phyloP scores from a whole-genome alignment of 768 basidiomycete species.

The Russula sp. region DNA sequence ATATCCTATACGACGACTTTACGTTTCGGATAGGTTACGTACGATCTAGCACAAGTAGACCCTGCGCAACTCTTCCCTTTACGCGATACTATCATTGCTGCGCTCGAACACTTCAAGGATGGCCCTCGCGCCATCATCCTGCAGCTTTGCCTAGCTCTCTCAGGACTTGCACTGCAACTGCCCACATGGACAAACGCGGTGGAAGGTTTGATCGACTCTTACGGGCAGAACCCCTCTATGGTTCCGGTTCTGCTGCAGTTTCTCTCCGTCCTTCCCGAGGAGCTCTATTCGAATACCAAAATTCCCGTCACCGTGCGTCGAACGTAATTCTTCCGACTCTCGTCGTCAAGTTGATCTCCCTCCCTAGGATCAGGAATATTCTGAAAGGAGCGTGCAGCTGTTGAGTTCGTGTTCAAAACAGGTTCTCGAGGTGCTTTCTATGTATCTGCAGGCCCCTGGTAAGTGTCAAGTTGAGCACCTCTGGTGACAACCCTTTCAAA shows the following conservation, averaged over 20 bases:
- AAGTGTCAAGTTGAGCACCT: slow-evolving; percentile 25
- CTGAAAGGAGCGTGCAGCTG: slow-evolving; percentile 49
- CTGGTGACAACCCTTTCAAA: slow-evolving; percentile 1
- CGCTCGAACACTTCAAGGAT: slow-evolving; percentile 59
- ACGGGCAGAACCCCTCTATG: slow-evolving; percentile 76
- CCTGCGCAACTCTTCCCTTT: slow-evolving; percentile 63
- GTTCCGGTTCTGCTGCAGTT: slow-evolving; percentile 86
- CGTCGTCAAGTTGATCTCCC: background rate
- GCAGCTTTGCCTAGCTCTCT: slow-evolving; percentile 84
- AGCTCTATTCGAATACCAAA: slow-evolving; percentile 72
- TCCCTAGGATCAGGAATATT: slow-evolving; percentile 67
- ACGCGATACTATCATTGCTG: slow-evolving; percentile 78
- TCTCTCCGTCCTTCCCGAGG: slow-evolving; percentile 86
- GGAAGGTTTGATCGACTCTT: slow-evolving; percentile 70
- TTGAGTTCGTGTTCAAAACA: slow-evolving; percentile 61
- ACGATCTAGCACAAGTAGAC: slow-evolving; percentile 88
- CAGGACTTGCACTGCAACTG: slow-evolving; percentile 87
- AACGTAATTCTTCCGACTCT: background rate
- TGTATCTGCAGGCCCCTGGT: slow-evolving; percentile 91
- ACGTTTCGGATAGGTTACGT: slow-evolving; percentile 66
- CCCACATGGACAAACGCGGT: slow-evolving; percentile 80
- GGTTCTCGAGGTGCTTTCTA: slow-evolving; percentile 68
- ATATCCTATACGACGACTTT: background rate
- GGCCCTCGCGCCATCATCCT: slow-evolving; percentile 82
- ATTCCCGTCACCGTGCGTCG: slow-evolving; percentile 79